These are phyloP conservation scores for Spathaspora sp. DNA, from an alignment of 805 yeast species.

Conservation along the genomic window DNA sequence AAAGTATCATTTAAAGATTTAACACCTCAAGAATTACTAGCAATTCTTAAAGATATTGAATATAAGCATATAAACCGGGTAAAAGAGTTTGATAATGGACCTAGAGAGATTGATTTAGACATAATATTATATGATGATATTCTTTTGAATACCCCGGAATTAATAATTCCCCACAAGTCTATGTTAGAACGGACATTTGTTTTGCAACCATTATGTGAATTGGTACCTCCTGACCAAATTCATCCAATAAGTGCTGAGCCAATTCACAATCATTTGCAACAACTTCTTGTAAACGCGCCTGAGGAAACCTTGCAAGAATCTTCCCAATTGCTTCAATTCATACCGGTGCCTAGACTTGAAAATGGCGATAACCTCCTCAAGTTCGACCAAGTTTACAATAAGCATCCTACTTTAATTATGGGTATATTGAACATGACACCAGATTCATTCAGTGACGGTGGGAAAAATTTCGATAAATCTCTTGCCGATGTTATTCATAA, in stretches of 20 bases:
- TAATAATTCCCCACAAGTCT: slow-evolving; percentile 80
- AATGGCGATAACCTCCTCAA: slow-evolving; percentile 16
- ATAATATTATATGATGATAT: slow-evolving; percentile 67
- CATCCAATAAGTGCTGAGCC: slow-evolving; percentile 92
- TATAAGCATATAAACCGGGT: slow-evolving; percentile 65
- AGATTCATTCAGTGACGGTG: slow-evolving; percentile 94
- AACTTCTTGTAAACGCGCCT: slow-evolving; percentile 31
- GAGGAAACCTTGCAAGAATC: slow-evolving; percentile 50
- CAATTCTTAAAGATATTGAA: slow-evolving; percentile 69
- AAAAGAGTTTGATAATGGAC: slow-evolving; percentile 85
- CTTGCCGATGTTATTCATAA: slow-evolving; percentile 39
- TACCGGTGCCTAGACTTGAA: slow-evolving; percentile 40
- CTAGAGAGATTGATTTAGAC: slow-evolving; percentile 87
- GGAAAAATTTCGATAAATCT: slow-evolving; percentile 31
- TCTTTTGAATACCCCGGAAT: slow-evolving; percentile 51
- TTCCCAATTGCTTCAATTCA: slow-evolving; percentile 43
- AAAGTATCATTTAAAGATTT: slow-evolving; percentile 55
- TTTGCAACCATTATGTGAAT: slow-evolving; percentile 80
- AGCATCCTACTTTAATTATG: slow-evolving; percentile 68
- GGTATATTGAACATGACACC: slow-evolving; percentile 88
- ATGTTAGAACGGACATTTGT: slow-evolving; percentile 92
- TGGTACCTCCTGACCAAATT: slow-evolving; percentile 57
- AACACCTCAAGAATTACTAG: slow-evolving; percentile 61
- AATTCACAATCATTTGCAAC: slow-evolving; percentile 59
- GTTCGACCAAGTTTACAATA: slow-evolving; percentile 44